These are phyloP conservation scores for Santalum album DNA, from an alignment of 164 flowering plant genomes.

Conservation along the genomic window DNA sequence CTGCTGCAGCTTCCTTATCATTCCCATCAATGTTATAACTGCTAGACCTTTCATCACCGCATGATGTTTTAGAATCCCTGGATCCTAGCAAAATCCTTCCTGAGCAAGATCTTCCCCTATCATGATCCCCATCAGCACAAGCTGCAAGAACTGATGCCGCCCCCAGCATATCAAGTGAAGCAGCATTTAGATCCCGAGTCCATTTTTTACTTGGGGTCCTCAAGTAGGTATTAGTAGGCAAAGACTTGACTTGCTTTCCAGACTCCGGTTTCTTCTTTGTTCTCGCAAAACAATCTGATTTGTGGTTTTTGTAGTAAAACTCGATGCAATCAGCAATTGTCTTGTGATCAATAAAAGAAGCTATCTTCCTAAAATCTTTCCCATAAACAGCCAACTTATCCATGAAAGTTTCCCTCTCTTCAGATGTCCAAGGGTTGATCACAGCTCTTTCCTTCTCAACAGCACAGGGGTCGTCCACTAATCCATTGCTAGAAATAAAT, in stretches of 20 bases:
- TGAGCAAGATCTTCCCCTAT: slow-evolving; percentile 18
- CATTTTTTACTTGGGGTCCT: slow-evolving; percentile 62
- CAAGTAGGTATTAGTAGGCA: slow-evolving; percentile 42
- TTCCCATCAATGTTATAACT: slow-evolving; percentile 26
- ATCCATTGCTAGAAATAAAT: slow-evolving; percentile 66
- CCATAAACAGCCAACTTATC: slow-evolving; percentile 64
- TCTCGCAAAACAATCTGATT: slow-evolving; percentile 66
- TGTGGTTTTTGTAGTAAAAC: slow-evolving; percentile 95
- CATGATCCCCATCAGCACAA: slow-evolving; percentile 26
- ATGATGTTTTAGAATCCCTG: slow-evolving; percentile 11
- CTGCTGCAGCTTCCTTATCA: slow-evolving; percentile 75
- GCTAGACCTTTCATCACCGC: slow-evolving; percentile 26
- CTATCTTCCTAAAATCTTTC: slow-evolving; percentile 80
- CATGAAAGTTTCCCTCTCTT: slow-evolving; percentile 70
- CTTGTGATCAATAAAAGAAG: slow-evolving; percentile 76
- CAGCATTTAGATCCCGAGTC: slow-evolving; percentile 62
- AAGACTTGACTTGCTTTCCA: slow-evolving; percentile 36
- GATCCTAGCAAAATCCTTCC: slow-evolving; percentile 22
- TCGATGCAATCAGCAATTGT: slow-evolving; percentile 94
- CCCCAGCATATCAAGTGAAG: slow-evolving; percentile 78
- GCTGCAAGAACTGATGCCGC: slow-evolving; percentile 69
- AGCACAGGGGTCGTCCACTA: slow-evolving; percentile 82
- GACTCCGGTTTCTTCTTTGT: slow-evolving; percentile 41
- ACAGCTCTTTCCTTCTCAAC: slow-evolving; percentile 72
- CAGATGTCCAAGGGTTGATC: slow-evolving; percentile 79